Conservation (phyloP, 805 yeast species). For the Wickerhamomyces ciferrii region DNA sequence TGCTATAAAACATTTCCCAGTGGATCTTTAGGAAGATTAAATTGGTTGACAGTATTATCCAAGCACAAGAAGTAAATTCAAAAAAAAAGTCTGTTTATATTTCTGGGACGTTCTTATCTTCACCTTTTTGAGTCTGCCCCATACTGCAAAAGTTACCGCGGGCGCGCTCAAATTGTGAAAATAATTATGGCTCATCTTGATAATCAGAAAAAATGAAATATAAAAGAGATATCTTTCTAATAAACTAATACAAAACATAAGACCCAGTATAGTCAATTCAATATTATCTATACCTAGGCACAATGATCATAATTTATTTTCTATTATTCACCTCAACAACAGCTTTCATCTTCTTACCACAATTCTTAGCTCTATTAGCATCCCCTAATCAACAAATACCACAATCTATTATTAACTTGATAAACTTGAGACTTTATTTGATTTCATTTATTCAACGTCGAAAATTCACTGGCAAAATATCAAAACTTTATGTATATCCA, state of each 20-base stretch:
- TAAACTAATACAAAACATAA: no score
- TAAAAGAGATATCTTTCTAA: no score
- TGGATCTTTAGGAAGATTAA: no score
- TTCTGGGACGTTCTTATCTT: no score
- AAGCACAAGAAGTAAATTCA: no score
- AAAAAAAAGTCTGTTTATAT: no score
- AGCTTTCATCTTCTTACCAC: neutral
- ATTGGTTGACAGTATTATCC: no score
- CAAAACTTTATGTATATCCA: conserved; percentile 12
- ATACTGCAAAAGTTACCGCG: neutral
- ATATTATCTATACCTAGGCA: no score
- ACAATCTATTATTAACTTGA: neutral
- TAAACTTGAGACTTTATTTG: neutral
- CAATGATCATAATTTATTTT: neutral
- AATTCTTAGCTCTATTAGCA: neutral
- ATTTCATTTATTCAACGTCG: neutral
- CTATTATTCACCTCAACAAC: neutral
- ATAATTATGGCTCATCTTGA: no score
- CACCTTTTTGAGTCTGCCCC: no score
- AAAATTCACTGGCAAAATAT: conserved; percentile 3
- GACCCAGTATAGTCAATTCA: no score
- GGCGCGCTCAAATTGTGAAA: neutral
- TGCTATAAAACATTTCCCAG: conserved; percentile 11
- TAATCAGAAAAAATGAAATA: no score
- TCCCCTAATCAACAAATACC: neutral